Conservation (phyloP, 2,329 filamentous ascomycete genomes). For the Aspergillus floridensis region DNA sequence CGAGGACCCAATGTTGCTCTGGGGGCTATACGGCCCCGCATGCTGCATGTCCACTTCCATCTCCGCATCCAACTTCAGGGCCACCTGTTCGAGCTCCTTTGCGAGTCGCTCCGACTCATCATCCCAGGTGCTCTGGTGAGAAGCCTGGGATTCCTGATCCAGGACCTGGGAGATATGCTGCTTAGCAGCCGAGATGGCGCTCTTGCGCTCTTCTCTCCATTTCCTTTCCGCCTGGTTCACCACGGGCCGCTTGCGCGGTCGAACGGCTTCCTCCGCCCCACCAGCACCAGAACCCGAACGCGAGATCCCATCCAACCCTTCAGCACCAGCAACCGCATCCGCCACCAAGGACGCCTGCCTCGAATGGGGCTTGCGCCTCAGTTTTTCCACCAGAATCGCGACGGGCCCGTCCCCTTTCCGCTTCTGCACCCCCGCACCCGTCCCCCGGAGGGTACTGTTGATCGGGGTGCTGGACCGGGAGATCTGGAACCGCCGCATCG, state of each 20-base stretch:
- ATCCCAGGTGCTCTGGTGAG: slow-evolving; percentile 41
- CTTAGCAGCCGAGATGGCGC: slow-evolving; percentile 35
- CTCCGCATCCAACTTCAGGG: slow-evolving; percentile 40
- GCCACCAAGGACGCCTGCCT: slow-evolving; percentile 35
- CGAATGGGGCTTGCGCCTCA: slow-evolving; percentile 33
- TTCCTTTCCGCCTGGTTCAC: slow-evolving; percentile 41
- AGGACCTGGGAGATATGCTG: slow-evolving; percentile 32
- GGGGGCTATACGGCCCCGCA: slow-evolving; percentile 2
- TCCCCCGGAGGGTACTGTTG: slow-evolving; percentile 24
- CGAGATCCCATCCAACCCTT: slow-evolving; percentile 6
- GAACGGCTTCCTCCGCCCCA: slow-evolving; percentile 13
- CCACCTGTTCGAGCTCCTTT: slow-evolving; percentile 42
- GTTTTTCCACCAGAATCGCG: slow-evolving; percentile 43
- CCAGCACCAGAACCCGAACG: neutral
- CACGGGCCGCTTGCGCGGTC: slow-evolving; percentile 39
- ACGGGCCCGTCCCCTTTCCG: slow-evolving; percentile 30
- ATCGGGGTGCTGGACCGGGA: slow-evolving; percentile 31
- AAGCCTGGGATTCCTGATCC: slow-evolving; percentile 37
- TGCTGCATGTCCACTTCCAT: slow-evolving; percentile 18
- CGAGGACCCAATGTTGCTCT: slow-evolving; percentile 1
- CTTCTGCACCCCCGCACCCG: slow-evolving; percentile 37
- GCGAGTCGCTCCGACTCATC: slow-evolving; percentile 44
- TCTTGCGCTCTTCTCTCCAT: slow-evolving; percentile 38
- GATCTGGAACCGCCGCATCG: slow-evolving; percentile 42
- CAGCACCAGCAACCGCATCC: slow-evolving; percentile 24